A percentile compares a stretch with the other conserved stretches of the same genome.
phyloP scores from a whole-genome alignment of 257 asterid species.

The Echites panduratus region DNA sequence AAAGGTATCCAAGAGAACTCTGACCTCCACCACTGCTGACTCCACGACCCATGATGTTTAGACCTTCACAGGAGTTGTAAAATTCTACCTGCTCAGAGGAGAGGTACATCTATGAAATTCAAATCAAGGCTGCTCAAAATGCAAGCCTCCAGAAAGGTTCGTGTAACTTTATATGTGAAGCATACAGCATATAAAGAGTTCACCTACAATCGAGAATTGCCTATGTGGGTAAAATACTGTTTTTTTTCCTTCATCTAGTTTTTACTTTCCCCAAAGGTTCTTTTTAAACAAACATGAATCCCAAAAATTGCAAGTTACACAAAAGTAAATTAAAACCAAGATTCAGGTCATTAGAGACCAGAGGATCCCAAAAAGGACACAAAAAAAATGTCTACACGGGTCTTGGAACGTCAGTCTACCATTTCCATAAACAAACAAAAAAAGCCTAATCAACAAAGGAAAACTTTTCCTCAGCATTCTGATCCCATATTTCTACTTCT shows the following conservation, averaged over 20 bases:
- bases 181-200: not conserved
- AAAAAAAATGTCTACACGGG: not conserved
- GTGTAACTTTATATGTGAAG: not conserved
- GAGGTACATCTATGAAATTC: not conserved
- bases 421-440: not conserved
- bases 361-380: not conserved
- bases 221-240: not conserved
- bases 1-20: conserved; percentile 83
- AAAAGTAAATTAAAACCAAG: not conserved
- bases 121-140: not conserved
- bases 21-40: conserved; percentile 88
- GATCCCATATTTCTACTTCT: not conserved
- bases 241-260: not conserved
- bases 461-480: not conserved
- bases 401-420: not conserved
- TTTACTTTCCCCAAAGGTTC: not conserved
- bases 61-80: conserved; percentile 4
- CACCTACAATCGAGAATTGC: not conserved
- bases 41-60: conserved; percentile 66
- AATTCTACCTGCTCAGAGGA: conserved; percentile 13
- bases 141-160: not conserved
- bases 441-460: not conserved
- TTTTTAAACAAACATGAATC: not conserved
- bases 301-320: too few species aligned
- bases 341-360: not conserved